phyloP scores from a whole-genome alignment of 202 grass and related monocot genomes.

The Schoenoplectus tabernaemontani region DNA sequence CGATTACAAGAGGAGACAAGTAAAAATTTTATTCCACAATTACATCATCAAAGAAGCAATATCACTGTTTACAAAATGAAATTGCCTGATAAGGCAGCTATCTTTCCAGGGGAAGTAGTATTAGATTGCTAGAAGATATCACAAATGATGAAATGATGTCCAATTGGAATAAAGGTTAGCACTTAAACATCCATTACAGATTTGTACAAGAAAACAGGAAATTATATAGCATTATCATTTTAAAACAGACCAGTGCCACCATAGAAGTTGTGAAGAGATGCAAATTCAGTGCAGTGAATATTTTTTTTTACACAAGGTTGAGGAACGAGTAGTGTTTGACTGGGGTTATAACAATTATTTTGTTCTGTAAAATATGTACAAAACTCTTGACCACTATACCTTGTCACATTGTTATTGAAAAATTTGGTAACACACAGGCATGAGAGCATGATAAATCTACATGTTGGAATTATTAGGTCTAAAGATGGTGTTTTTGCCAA shows the following conservation, averaged over 20 bases:
- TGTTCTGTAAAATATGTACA: background rate
- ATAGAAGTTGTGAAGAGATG: background rate
- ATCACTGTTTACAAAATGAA: background rate
- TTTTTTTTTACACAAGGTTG: background rate
- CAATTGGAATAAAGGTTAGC: background rate
- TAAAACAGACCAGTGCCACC: background rate
- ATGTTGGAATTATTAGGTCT: background rate
- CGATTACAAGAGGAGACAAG: background rate
- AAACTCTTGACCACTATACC: background rate
- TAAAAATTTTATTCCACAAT: too few relatives aligned
- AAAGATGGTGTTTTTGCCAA: background rate
- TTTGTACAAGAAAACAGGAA: background rate
- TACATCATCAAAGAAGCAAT: background rate
- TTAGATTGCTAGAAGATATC: background rate
- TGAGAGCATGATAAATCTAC: background rate
- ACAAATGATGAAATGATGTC: background rate
- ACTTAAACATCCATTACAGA: background rate
- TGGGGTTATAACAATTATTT: background rate
- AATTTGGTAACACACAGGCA: background rate
- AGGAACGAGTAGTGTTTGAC: background rate
- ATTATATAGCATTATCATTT: too few relatives aligned
- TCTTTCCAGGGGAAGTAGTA: background rate
- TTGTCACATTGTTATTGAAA: background rate
- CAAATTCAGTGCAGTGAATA: background rate
- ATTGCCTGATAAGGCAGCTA: background rate